Evolutionary conservation across 345 rosid genomes (phyloP).

Genomic region (sweet orange (Citrus sinensis)): DNA sequence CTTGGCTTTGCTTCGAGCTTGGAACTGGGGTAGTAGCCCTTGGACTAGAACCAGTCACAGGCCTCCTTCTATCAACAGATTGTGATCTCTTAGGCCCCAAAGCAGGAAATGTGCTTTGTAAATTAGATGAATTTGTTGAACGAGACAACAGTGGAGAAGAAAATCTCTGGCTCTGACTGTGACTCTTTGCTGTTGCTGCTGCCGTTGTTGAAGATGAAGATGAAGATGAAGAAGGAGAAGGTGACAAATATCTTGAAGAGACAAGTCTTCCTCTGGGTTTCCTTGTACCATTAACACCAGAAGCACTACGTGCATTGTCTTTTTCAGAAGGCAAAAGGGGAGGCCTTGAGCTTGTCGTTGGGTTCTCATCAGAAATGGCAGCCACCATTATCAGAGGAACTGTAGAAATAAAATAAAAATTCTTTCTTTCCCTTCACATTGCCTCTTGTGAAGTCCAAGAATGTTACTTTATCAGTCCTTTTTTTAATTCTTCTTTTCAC

Average conservation of each 20-base stretch:
- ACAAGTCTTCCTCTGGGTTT: conserved; percentile 78
- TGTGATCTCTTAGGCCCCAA: conserved; percentile 67
- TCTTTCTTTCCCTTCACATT: conserved; percentile 9
- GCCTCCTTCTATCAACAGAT: conserved; percentile 75
- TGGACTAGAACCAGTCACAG: conserved; percentile 14
- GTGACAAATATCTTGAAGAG: conserved; percentile 82
- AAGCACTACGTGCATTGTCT: conserved; percentile 29
- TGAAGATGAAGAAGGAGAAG: conserved; percentile 70
- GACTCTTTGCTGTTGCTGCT: conserved; percentile 3
- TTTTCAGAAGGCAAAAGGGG: conserved; percentile 33
- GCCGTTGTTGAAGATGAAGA: conserved; percentile 45
- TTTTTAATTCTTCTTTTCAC: background rate
- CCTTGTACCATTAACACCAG: conserved; percentile 29
- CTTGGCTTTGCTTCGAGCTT: conserved; percentile 24
- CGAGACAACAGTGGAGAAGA: conserved; percentile 66
- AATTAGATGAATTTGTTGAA: conserved; percentile 36
- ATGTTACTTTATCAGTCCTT: background rate
- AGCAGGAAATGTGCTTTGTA: conserved; percentile 28
- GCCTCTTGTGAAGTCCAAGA: conserved; percentile 31
- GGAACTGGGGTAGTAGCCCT: conserved; percentile 35
- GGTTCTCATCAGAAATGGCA: conserved; percentile 38
- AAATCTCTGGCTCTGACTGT: conserved; percentile 31
- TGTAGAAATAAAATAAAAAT: background rate
- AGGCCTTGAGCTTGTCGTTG: conserved; percentile 18
- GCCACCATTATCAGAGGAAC: conserved; percentile 56